These are phyloP conservation scores for Lasiodiplodia hormozganensis DNA, from an alignment of 2,329 filamentous ascomycete genomes.

Conservation along the genomic window DNA sequence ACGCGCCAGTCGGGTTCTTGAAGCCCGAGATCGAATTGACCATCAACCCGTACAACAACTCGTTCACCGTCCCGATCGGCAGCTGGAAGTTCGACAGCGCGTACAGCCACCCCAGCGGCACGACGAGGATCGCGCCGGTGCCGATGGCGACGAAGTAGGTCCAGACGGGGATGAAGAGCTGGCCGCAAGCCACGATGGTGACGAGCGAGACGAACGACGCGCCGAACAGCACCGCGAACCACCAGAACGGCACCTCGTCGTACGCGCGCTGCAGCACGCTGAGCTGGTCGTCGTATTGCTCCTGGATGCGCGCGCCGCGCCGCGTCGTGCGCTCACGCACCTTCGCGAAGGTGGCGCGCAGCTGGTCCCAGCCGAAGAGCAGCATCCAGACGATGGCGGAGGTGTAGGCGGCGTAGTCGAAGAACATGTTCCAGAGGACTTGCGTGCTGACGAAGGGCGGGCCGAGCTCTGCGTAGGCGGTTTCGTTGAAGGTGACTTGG, in stretches of 20 bases:
- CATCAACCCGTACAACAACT: constrained; percentile 67
- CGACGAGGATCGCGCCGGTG: constrained; percentile 62
- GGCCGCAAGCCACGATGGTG: constrained; percentile 57
- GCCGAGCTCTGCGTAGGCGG: constrained; percentile 55
- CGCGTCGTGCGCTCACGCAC: constrained; percentile 40
- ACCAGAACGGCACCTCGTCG: constrained; percentile 65
- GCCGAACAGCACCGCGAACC: constrained; percentile 61
- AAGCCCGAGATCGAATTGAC: constrained; percentile 58
- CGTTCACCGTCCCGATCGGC: constrained; percentile 65
- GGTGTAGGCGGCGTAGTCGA: constrained; percentile 66
- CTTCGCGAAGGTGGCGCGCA: constrained; percentile 55
- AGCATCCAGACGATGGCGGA: constrained; percentile 66
- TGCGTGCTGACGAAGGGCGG: constrained; percentile 66
- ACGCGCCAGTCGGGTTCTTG: constrained; percentile 65
- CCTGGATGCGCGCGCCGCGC: constrained; percentile 29
- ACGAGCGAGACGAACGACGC: constrained; percentile 59
- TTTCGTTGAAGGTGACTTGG: constrained; percentile 57
- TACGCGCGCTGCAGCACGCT: constrained; percentile 65
- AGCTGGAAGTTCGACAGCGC: constrained; percentile 63
- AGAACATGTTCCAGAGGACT: constrained; percentile 65
- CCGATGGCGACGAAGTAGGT: constrained; percentile 65
- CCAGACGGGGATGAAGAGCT: constrained; percentile 66
- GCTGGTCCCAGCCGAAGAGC: constrained; percentile 61
- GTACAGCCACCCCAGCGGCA: constrained; percentile 66
- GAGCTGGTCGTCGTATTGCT: constrained; percentile 65